These are phyloP conservation scores for Fusarium scirpi DNA, from an alignment of 2,329 filamentous ascomycete species.

Conservation along the genomic window DNA sequence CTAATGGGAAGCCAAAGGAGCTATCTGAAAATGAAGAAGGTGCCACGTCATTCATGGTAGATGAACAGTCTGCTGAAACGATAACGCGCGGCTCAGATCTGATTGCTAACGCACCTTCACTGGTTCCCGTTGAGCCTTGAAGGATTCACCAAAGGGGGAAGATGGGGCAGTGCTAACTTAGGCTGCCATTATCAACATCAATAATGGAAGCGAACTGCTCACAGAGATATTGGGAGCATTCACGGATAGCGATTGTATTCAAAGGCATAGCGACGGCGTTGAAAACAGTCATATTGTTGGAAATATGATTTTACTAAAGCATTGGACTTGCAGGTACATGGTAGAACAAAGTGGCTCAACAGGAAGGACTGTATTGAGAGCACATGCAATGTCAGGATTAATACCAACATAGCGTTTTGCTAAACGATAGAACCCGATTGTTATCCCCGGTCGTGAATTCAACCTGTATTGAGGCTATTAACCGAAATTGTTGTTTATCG, in stretches of 20 bases:
- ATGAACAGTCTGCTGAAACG: conserved; percentile 22
- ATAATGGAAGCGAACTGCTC: neutral
- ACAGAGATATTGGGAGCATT: conserved; percentile 1
- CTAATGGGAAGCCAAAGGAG: conserved; percentile 20
- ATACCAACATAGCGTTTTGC: conserved; percentile 8
- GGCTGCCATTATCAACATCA: neutral
- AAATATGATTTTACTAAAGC: conserved; percentile 6
- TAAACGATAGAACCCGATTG: neutral
- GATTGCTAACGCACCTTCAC: conserved; percentile 9
- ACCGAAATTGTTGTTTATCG: conserved; percentile 25
- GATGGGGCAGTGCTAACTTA: conserved; percentile 3
- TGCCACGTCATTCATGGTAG: conserved; percentile 8
- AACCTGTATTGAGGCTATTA: neutral
- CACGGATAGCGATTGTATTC: conserved; percentile 12
- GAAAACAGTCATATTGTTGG: conserved; percentile 14
- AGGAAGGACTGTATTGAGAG: neutral
- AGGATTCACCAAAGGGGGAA: neutral
- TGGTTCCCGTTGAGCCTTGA: neutral
- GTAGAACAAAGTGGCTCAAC: neutral
- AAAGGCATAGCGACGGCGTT: conserved; percentile 45
- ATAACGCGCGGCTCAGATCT: conserved; percentile 18
- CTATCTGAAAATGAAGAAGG: conserved; percentile 14
- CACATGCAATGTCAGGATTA: conserved; percentile 1
- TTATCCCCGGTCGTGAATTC: neutral
- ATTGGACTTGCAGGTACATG: neutral